phyloP scores from a whole-genome alignment of 805 yeast species.

The Suhomyces sp. region DNA sequence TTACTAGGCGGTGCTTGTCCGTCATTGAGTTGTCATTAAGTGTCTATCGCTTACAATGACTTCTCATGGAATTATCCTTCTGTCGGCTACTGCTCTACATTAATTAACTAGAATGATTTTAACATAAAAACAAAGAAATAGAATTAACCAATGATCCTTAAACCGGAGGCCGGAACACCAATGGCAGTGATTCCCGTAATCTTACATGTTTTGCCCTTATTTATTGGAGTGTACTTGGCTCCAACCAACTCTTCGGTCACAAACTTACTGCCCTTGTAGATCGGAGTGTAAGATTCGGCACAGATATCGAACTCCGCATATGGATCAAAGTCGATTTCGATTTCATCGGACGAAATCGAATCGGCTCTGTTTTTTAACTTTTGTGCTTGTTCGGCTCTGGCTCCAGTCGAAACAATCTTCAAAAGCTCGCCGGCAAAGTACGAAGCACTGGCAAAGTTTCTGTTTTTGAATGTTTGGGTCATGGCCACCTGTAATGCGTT shows the following conservation, averaged over 20 bases:
- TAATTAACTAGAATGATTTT: not conserved
- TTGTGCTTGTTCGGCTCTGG: constrained; percentile 84
- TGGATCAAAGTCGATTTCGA: constrained; percentile 90
- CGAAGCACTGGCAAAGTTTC: constrained; percentile 85
- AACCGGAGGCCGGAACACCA: constrained; percentile 92
- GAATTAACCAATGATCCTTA: constrained; percentile 47
- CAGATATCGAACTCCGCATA: constrained; percentile 89
- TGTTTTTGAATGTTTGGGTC: constrained; percentile 85
- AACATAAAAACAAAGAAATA: not conserved
- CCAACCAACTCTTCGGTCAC: constrained; percentile 85
- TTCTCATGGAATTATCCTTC: no score
- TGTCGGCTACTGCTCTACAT: no score
- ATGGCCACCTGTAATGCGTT: constrained; percentile 94
- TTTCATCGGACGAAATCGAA: constrained; percentile 74
- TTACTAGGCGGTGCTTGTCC: no score
- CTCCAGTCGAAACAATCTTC: constrained; percentile 64
- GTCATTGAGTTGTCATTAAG: no score
- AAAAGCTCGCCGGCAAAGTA: constrained; percentile 85
- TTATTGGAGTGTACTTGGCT: constrained; percentile 74
- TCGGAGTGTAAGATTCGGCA: constrained; percentile 83
- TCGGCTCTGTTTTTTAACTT: constrained; percentile 82
- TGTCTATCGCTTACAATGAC: no score
- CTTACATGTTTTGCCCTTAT: constrained; percentile 74
- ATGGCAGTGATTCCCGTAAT: constrained; percentile 74
- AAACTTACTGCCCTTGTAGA: constrained; percentile 68